Evolutionary conservation across 257 asterid genomes (phyloP).

Genomic region (Ilex aquifolium): DNA sequence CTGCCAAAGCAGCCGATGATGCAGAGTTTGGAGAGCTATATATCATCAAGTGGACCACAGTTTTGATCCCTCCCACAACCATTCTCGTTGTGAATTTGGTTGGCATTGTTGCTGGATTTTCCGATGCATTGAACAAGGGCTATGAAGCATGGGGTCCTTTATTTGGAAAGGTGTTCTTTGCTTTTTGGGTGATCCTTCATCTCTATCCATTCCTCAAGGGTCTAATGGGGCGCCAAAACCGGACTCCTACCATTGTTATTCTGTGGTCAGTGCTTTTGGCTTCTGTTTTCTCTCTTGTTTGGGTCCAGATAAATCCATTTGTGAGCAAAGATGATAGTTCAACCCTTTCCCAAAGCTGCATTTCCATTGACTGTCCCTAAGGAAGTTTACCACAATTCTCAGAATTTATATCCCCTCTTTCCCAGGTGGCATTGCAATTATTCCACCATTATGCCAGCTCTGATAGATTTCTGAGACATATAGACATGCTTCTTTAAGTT

Average conservation of each 20-base stretch:
- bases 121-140: constrained; percentile 89
- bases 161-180: constrained; percentile 85
- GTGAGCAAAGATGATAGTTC: constrained; percentile 47
- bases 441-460: too few species aligned
- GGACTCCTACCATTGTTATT: constrained; percentile 87
- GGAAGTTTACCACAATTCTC: background rate
- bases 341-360: constrained; percentile 53
- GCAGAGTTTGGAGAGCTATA: constrained; percentile 84
- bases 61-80: constrained; percentile 88
- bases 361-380: constrained; percentile 61
- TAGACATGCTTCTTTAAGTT: too few species aligned
- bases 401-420: too few species aligned
- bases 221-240: constrained; percentile 84
- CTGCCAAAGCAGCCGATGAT: constrained; percentile 79
- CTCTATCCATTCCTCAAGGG: constrained; percentile 95
- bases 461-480: too few species aligned
- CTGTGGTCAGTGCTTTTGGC: constrained; percentile 94
- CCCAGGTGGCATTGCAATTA: too few species aligned
- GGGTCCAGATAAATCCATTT: constrained; percentile 95
- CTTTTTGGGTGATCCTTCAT: constrained; percentile 91
- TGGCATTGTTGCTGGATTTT: constrained; percentile 92
- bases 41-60: constrained; percentile 88
- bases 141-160: constrained; percentile 94
- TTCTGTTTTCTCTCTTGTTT: constrained; percentile 87
- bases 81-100: constrained; percentile 73